A percentile compares a stretch with the other conserved stretches of the same genome.
Conservation (phyloP, 768 basidiomycete species). For the Amylocystis lapponica region DNA sequence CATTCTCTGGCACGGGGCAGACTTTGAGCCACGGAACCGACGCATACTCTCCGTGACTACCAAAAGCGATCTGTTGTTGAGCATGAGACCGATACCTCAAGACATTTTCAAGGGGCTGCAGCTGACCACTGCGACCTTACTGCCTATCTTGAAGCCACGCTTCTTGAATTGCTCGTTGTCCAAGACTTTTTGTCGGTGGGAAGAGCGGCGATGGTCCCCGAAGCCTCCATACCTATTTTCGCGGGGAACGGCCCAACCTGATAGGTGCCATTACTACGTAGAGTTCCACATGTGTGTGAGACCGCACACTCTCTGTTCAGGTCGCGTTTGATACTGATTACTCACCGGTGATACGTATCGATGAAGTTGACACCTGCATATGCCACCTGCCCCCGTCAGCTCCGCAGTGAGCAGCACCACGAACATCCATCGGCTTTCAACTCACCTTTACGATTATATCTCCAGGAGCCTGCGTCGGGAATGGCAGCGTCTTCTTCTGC, state of each 20-base stretch:
- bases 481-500: constrained; percentile 59
- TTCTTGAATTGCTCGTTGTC: constrained; percentile 58
- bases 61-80: constrained; percentile 18
- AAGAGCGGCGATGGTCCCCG: constrained; percentile 70
- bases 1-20: constrained; percentile 56
- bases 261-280: constrained; percentile 56
- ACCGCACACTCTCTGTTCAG: background rate
- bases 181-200: constrained; percentile 63
- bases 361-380: constrained; percentile 79
- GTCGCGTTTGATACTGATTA: background rate
- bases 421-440: background rate
- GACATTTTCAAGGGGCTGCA: background rate
- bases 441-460: constrained; percentile 51
- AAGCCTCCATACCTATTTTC: constrained; percentile 70
- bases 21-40: constrained; percentile 57
- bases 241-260: constrained; percentile 51
- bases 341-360: constrained; percentile 73
- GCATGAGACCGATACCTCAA: too few species aligned
- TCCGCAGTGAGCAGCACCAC: too few species aligned
- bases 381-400: background rate
- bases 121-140: constrained; percentile 64
- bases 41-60: constrained; percentile 67
- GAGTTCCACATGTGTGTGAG: background rate
- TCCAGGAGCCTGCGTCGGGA: constrained; percentile 54
- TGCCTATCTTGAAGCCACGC: constrained; percentile 62